Evolutionary conservation across 1,139 yeast genomes (phyloP), one percentile per base, ranked within the genome.

Genomic region (Geotrichum citri-aurantii): DNA sequence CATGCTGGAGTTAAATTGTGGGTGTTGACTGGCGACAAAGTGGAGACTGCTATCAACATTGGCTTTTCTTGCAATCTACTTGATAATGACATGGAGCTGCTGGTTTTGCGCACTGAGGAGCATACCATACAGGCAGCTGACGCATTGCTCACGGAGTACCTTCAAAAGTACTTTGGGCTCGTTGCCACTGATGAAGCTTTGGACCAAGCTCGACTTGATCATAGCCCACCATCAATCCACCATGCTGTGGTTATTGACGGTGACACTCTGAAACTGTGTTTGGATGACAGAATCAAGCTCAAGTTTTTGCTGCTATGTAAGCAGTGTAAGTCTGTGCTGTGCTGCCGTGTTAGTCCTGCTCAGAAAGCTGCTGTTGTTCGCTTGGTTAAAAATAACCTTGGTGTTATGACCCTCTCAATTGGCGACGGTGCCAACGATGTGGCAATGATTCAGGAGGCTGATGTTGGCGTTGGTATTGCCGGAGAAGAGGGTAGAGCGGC

Each of bases 361-460:
- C 99, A 93, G 73, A 93, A 93, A 73, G 99, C 99, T 2, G 85
- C 91, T 2, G 97, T 95, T 44, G 98, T 93, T 19, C 84, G 84
- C 67, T 77, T 92, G 77, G 97, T 93, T 44, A 89, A 88, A 71
- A 83, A 84, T 24, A 84, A 91, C 11, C 79, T 93, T 63, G 88
- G 83, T 62, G 96, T 88, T 53, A 88, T 88, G 88, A 87, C 97
- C 1, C 76, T 93, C 64, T 96, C 98, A 1, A 88, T 93, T 72
- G 99, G 99, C 61, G 99, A 93, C 72, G 99, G 99, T 62, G 95
- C 99, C 44, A 93, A 93, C 70, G 99, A 93, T 75, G 99, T 93
- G 64, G 95, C 98, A 4, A 93, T 93, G 99, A 93, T 93, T 65
- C 98, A 93, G 72, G 92, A 96, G 37, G 99, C 99, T 1, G 96